Conservation (phyloP, 257 asterid genomes). For the Solanum chiquidenum region DNA sequence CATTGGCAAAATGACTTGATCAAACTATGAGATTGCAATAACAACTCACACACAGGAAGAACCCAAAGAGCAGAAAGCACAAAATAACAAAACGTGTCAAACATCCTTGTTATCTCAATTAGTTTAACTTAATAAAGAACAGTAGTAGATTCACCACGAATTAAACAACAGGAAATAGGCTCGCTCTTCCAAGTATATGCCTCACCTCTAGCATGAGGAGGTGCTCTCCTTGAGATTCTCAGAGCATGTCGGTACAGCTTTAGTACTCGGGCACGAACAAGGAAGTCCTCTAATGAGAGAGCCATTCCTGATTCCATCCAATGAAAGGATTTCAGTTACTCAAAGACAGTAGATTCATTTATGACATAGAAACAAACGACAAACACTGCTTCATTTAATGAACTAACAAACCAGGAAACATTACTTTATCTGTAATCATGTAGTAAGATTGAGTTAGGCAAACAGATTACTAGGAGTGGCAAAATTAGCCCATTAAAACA, state of each 20-base stretch:
- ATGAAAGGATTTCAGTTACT: background rate
- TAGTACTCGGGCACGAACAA: slow-evolving; percentile 74
- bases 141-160: background rate
- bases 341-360: background rate
- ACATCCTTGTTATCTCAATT: background rate
- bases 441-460: background rate
- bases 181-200: background rate
- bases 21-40: background rate
- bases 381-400: background rate
- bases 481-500: background rate
- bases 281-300: slow-evolving; percentile 58
- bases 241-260: slow-evolving; percentile 83
- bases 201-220: slow-evolving; percentile 58
- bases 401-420: background rate
- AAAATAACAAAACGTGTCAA: background rate
- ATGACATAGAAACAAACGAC: background rate
- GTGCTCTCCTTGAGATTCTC: slow-evolving; percentile 67
- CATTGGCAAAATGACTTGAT: background rate
- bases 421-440: background rate
- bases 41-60: background rate
- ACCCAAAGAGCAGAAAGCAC: background rate
- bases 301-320: slow-evolving; percentile 24
- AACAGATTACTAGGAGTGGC: background rate
- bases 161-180: background rate
- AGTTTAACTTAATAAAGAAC: background rate